Evolutionary conservation across 139 green algal genomes (phyloP).

Genomic region (Chlamydomonas sphaeroides): DNA sequence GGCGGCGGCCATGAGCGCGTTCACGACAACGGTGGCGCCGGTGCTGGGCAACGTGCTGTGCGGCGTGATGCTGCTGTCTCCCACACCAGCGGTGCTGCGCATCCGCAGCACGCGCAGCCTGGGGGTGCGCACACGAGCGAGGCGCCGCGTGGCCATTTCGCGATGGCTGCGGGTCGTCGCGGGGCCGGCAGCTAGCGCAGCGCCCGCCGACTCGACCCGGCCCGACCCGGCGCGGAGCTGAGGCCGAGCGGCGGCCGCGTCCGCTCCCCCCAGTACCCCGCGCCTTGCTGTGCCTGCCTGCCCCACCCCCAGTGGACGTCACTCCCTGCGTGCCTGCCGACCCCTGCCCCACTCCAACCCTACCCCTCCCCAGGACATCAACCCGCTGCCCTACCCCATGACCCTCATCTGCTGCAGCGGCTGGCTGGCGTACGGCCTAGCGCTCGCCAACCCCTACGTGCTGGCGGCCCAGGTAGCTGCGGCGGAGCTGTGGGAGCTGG

Average conservation of each 20-base stretch:
- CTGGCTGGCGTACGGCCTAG: constrained; percentile 47
- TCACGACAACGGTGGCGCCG: constrained; percentile 32
- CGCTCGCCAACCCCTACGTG: constrained; percentile 34
- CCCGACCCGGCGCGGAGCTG: no score
- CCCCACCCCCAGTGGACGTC: no score
- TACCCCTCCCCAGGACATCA: constrained; percentile 52
- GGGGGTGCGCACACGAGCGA: constrained; percentile 32
- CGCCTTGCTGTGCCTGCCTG: no score
- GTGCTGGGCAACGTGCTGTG: constrained; percentile 40
- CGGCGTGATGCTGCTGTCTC: constrained; percentile 38
- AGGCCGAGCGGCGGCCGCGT: no score
- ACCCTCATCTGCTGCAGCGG: constrained; percentile 32
- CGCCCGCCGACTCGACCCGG: no score
- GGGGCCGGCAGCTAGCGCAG: no score
- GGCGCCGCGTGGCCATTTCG: no score
- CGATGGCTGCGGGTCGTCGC: no score
- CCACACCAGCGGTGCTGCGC: constrained; percentile 21
- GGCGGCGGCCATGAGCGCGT: constrained; percentile 11
- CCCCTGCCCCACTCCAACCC: no score
- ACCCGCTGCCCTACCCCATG: constrained; percentile 52
- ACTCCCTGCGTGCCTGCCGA: no score
- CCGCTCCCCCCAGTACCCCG: no score
- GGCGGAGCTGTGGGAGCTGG: no score
- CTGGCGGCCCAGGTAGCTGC: constrained; percentile 42
- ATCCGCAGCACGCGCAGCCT: constrained; percentile 8